phyloP scores from a whole-genome alignment of 352 stramenopile species.

The Globisporangium viniferum region DNA sequence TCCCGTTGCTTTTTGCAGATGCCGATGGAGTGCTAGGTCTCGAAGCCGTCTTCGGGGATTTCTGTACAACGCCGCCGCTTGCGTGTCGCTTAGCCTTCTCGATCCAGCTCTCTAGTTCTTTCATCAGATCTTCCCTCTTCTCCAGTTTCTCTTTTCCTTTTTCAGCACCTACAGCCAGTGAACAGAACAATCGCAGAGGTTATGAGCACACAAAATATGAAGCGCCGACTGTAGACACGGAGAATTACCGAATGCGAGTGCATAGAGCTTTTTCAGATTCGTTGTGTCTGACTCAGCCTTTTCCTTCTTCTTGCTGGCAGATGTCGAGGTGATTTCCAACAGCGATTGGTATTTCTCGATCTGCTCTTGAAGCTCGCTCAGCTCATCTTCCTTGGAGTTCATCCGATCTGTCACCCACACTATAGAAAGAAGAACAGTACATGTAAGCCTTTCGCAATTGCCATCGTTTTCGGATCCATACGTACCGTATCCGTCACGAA shows the following conservation, averaged over 20 bases:
- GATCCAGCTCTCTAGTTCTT: conserved; percentile 27
- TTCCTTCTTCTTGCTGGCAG: conserved; percentile 21
- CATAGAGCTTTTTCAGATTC: conserved; percentile 15
- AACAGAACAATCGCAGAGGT: neutral
- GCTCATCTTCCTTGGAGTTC: conserved; percentile 87
- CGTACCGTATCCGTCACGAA: conserved; percentile 76
- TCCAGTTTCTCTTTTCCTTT: conserved; percentile 9
- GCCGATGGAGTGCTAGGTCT: conserved; percentile 1
- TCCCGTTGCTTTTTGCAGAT: neutral
- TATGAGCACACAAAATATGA: neutral
- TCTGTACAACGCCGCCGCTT: neutral
- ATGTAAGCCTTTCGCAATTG: neutral
- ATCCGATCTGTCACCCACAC: conserved; percentile 87
- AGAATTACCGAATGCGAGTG: conserved; percentile 12
- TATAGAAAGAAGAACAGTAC: conserved; percentile 18
- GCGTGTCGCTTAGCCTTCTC: conserved; percentile 2
- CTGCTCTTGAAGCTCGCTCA: conserved; percentile 82
- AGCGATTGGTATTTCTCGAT: conserved; percentile 82
- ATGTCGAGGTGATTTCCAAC: conserved; percentile 45
- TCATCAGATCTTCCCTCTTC: conserved; percentile 20
- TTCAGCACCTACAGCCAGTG: neutral
- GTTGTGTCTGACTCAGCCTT: neutral
- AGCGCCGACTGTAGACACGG: too few species aligned
- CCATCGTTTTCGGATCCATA: neutral
- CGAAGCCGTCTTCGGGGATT: neutral